These are phyloP conservation scores for Cyanidiococcus yangmingshanensis DNA, from an alignment of 23 red algal genomes.

Conservation along the genomic window DNA sequence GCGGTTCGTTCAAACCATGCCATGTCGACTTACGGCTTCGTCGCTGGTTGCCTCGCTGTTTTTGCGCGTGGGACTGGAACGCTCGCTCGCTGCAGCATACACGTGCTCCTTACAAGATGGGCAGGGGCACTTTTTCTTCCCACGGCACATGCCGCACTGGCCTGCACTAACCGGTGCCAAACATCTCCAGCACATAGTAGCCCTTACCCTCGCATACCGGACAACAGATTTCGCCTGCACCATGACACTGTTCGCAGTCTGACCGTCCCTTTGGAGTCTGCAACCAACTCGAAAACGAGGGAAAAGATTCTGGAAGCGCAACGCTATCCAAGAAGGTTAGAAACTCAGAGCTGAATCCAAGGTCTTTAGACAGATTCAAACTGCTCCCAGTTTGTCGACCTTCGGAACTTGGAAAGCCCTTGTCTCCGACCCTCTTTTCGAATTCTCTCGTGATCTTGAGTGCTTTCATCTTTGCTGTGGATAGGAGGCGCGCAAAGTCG, in stretches of 20 bases:
- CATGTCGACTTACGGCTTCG: not conserved
- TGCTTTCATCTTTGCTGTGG: too few relatives aligned
- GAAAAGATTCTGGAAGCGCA: not conserved
- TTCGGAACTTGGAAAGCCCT: too few relatives aligned
- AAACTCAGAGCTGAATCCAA: conserved; percentile 9
- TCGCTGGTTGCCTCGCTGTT: not conserved
- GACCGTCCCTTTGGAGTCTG: not conserved
- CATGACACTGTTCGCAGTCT: conserved; percentile 24
- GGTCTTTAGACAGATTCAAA: not conserved
- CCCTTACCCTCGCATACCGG: conserved; percentile 26
- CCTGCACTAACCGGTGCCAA: conserved; percentile 12
- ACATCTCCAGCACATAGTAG: conserved; percentile 18
- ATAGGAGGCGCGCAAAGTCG: too few relatives aligned
- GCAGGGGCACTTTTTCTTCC: conserved; percentile 12
- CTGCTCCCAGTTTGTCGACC: not conserved
- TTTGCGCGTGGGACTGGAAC: not conserved
- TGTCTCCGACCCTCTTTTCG: too few relatives aligned
- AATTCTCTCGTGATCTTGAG: too few relatives aligned
- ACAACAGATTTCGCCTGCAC: conserved; percentile 24
- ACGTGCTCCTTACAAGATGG: conserved; percentile 25
- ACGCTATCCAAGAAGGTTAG: conserved; percentile 11
- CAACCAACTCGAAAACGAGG: not conserved
- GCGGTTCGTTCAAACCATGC: too few relatives aligned
- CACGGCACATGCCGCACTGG: conserved; percentile 31
- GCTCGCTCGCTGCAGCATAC: conserved; percentile 12